Conservation (phyloP, 805 yeast genomes). For the Babjeviella inositovora region DNA sequence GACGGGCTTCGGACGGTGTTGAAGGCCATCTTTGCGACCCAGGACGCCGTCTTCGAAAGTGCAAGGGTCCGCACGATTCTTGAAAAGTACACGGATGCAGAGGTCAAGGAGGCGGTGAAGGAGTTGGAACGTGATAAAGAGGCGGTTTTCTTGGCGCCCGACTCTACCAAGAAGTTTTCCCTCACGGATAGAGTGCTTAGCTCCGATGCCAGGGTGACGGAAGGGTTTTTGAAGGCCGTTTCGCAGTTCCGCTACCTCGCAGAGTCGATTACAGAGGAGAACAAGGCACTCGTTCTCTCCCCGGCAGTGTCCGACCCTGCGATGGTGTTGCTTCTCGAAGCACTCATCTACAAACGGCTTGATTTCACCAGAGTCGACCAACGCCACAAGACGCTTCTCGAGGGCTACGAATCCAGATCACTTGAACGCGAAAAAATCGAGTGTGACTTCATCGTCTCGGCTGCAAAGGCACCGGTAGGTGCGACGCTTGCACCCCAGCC, state of each 20-base stretch:
- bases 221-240: conserved; percentile 25
- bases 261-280: conserved; percentile 17
- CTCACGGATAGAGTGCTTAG: conserved; percentile 35
- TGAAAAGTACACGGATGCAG: conserved; percentile 21
- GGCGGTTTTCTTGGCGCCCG: conserved; percentile 27
- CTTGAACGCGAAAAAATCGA: conserved; percentile 53
- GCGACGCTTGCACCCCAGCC: conserved; percentile 11
- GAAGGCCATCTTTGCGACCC: conserved; percentile 44
- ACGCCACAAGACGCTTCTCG: conserved; percentile 24
- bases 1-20: conserved; percentile 23
- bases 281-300: conserved; percentile 38
- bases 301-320: conserved; percentile 44
- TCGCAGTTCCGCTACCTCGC: conserved; percentile 25
- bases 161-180: conserved; percentile 33
- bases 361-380: conserved; percentile 38
- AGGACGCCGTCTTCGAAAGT: conserved; percentile 26
- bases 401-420: conserved; percentile 62
- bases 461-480: conserved; percentile 3
- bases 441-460: conserved; percentile 38
- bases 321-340: conserved; percentile 44
- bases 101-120: conserved; percentile 30
- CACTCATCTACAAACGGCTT: conserved; percentile 24
- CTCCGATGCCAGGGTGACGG: conserved; percentile 19
- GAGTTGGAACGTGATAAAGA: conserved; percentile 41
- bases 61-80: conserved; percentile 29